Conservation (phyloP, 306 rosid species). For the Erythrophleum fordii region DNA sequence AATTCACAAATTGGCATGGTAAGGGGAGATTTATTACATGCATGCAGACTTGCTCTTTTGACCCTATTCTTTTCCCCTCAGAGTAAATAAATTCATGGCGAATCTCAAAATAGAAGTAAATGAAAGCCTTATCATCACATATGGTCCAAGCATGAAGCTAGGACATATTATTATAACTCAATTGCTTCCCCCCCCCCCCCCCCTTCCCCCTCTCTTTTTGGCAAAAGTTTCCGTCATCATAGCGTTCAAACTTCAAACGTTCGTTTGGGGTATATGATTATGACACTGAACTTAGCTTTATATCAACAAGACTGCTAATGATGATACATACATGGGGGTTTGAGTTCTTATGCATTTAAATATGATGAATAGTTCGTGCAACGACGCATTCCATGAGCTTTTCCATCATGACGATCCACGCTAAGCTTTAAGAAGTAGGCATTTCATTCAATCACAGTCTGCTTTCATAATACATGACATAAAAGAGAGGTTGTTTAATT, state of each 20-base stretch:
- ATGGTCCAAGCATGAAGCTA: conserved; percentile 20
- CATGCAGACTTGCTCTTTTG: neutral
- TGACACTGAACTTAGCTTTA: neutral
- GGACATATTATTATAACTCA: neutral
- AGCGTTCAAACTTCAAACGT: conserved; percentile 14
- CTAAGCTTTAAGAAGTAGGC: conserved; percentile 6
- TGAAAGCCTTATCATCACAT: conserved; percentile 17
- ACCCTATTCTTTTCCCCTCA: neutral
- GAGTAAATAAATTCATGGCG: neutral
- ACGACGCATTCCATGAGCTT: conserved; percentile 24
- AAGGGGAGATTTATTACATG: neutral
- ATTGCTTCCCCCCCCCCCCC: too few species aligned
- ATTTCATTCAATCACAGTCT: conserved; percentile 9
- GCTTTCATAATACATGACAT: conserved; percentile 12
- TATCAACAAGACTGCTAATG: conserved; percentile 23
- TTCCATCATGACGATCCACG: conserved; percentile 39
- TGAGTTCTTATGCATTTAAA: neutral
- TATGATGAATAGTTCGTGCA: conserved; percentile 6
- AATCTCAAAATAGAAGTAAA: neutral
- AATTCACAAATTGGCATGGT: neutral
- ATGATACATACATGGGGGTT: neutral
- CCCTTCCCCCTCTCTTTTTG: neutral
- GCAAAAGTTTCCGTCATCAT: conserved; percentile 4
- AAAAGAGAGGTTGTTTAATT: neutral
- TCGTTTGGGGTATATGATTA: conserved; percentile 23